A percentile compares a stretch with the other conserved stretches of the same genome.
Evolutionary conservation across 768 basidiomycete genomes (phyloP).

Genomic region (Filobasidium floriforme): DNA sequence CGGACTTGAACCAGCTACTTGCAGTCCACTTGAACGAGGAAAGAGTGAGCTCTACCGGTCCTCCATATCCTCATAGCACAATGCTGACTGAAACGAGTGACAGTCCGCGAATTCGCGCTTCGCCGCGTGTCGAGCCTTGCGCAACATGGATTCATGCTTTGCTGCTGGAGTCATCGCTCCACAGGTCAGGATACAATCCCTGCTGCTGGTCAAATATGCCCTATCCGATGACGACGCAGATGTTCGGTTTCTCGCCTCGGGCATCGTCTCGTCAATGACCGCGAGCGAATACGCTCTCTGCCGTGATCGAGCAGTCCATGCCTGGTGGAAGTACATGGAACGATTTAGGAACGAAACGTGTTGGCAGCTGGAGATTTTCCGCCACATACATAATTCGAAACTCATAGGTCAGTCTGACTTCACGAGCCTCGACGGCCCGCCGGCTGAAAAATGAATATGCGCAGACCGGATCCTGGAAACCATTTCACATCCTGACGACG

Average conservation of each 20-base stretch:
- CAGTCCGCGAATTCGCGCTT: slow-evolving; percentile 16
- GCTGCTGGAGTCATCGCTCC: neutral
- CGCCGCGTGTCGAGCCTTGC: neutral
- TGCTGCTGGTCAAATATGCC: slow-evolving; percentile 14
- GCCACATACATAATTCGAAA: neutral
- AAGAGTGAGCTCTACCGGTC: no score
- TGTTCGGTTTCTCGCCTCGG: slow-evolving; percentile 27
- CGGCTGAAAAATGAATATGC: neutral
- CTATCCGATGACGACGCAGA: slow-evolving; percentile 41
- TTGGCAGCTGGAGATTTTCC: slow-evolving; percentile 24
- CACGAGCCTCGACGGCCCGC: neutral
- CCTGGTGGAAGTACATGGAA: slow-evolving; percentile 30
- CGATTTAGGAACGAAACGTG: neutral
- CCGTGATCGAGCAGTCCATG: slow-evolving; percentile 26
- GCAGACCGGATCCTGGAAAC: neutral
- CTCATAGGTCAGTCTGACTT: slow-evolving; percentile 23
- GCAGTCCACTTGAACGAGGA: no score
- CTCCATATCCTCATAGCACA: no score
- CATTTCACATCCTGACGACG: slow-evolving; percentile 13
- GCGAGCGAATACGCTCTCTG: slow-evolving; percentile 8
- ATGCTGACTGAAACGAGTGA: neutral
- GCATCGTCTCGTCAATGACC: slow-evolving; percentile 26
- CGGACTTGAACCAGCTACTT: no score
- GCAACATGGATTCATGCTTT: neutral
- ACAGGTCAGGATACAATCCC: neutral